phyloP scores from a whole-genome alignment of 306 rosid genomes.

The Aeschynomene evenia region DNA sequence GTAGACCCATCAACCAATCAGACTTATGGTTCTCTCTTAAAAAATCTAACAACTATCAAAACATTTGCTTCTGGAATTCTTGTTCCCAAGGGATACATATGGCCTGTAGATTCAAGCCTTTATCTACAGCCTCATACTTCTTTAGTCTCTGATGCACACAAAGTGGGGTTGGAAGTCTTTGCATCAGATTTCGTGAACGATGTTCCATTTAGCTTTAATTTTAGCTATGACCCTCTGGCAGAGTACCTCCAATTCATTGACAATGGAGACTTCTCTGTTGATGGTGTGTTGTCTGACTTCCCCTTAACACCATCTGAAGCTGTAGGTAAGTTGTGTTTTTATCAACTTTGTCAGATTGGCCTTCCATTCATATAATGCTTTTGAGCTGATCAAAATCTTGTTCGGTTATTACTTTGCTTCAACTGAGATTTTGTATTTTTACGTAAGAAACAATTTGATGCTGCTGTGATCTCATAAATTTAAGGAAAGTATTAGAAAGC shows the following conservation, averaged over 20 bases:
- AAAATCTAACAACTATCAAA: conserved; percentile 65
- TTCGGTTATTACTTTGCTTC: neutral
- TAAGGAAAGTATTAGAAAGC: neutral
- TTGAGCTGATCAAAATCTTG: conserved; percentile 5
- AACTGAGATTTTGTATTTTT: neutral
- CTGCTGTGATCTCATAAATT: neutral
- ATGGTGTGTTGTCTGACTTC: conserved; percentile 77
- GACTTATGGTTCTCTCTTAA: conserved; percentile 55
- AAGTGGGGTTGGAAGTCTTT: conserved; percentile 60
- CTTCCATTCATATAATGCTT: neutral
- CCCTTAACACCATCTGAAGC: conserved; percentile 67
- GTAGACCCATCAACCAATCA: conserved; percentile 64
- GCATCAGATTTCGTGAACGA: conserved; percentile 70
- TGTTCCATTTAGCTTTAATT: conserved; percentile 48
- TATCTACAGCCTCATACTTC: conserved; percentile 61
- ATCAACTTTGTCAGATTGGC: neutral
- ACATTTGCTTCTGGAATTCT: conserved; percentile 83
- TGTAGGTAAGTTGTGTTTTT: conserved; percentile 50
- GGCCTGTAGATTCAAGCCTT: conserved; percentile 49
- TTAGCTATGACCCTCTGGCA: conserved; percentile 74
- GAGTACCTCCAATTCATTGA: conserved; percentile 71
- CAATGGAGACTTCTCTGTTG: conserved; percentile 69
- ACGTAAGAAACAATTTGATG: neutral
- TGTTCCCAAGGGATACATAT: conserved; percentile 71
- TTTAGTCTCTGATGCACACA: conserved; percentile 74